Percentiles rank a stretch among this genome's conserved stretches.
Evolutionary conservation across 148 eudicot genomes (phyloP).

Genomic region (Chenopodium album): DNA sequence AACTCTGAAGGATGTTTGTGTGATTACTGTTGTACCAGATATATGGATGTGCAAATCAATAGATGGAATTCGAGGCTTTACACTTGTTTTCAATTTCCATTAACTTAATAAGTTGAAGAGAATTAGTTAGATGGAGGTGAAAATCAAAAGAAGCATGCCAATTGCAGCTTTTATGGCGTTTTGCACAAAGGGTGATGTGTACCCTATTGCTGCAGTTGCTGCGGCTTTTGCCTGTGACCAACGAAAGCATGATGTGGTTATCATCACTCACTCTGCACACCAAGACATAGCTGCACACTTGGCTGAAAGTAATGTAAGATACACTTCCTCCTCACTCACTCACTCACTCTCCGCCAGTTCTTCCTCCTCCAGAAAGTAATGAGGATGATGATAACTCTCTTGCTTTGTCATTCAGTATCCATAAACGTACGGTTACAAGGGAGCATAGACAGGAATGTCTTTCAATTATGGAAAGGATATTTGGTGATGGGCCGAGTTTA

Average conservation of each 20-base stretch:
- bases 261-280: constrained; percentile 84
- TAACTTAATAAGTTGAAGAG: too few relatives aligned
- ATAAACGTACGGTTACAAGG: constrained; percentile 50
- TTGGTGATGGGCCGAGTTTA: constrained; percentile 51
- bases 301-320: constrained; percentile 45
- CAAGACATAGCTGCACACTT: constrained; percentile 59
- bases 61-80: too few relatives aligned
- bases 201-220: constrained; percentile 85
- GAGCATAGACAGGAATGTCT: constrained; percentile 69
- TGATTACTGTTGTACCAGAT: too few relatives aligned
- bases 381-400: constrained; percentile 38
- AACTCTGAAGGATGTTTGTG: too few relatives aligned
- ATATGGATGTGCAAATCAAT: too few relatives aligned
- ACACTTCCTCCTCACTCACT: constrained; percentile 17
- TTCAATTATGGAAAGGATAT: constrained; percentile 54
- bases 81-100: too few relatives aligned
- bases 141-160: constrained; percentile 45
- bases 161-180: constrained; percentile 88
- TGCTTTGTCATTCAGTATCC: constrained; percentile 38
- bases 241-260: constrained; percentile 52
- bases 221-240: constrained; percentile 77
- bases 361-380: constrained; percentile 52
- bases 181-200: constrained; percentile 92
- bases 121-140: constrained; percentile 11
- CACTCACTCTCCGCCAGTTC: constrained; percentile 74